Base-by-base conservation (phyloP, 2,329 filamentous ascomycete species). In the Knufia fluminis region DNA sequence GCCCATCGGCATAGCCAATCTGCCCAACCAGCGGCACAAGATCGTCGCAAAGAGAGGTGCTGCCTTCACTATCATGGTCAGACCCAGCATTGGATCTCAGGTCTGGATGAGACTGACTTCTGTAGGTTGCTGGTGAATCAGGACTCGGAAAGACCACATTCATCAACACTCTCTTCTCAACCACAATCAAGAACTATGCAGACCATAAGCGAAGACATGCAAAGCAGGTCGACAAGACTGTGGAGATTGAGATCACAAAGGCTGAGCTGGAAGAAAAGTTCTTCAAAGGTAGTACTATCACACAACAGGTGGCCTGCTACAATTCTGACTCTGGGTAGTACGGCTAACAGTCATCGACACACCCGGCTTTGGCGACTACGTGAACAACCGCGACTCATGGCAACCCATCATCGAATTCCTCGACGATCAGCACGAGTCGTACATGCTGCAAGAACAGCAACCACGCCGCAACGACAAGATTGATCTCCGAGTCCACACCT, bases 101-200 rank as follows among this genome's bases (percentile, higher is more conserved):
- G 23, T 2, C 14, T 44, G 6, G 38, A 48, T 35, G 44, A 4
- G 22, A 59, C 60, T 52, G 46, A 52, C 50, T 35, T 17, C 46
- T 52, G 42, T 64, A 94, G 89, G 89, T 97, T 73, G 92, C 92
- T 75, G 91, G 91, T 75, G 91, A 98, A 77, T 97, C 92, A 60
- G 91, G 91, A 66, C 76, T 97, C 62, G 92, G 92, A 77, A 98
- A 98, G 82, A 98, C 94, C 22, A 98, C 92, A 64, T 98, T 98
- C 75, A 97, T 98, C 82, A 98, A 98, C 83, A 98, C 92, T 53
- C 83, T 98, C 54, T 98, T 98, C 80, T 98, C 92, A 56, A 98
- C 94, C 60, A 98, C 92, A 63, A 98, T 98, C 81, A 98, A 98
- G 80, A 98, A 97, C 80, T 98, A 98, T 71, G 92, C 92, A 79